A percentile compares a stretch with the other conserved stretches of the same genome.
Evolutionary conservation across 805 yeast genomes (phyloP).

Genomic region (Kluyveromyces wickerhamii): DNA sequence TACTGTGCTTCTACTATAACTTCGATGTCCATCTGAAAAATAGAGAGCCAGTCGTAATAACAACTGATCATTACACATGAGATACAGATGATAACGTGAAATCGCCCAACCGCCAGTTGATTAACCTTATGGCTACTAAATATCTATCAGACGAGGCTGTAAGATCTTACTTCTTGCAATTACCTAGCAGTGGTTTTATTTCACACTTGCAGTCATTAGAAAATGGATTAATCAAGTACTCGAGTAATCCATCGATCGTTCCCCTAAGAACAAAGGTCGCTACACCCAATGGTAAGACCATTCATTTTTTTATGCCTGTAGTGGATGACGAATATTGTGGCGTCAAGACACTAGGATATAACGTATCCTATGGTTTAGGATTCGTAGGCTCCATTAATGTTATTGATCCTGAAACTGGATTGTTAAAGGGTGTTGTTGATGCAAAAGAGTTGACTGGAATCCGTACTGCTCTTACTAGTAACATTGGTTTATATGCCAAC

Average conservation of each 20-base stretch:
- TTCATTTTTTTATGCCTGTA: slow-evolving; percentile 63
- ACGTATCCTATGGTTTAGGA: slow-evolving; percentile 46
- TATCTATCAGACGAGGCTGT: neutral
- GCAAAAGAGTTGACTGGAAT: slow-evolving; percentile 57
- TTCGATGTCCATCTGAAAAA: no score
- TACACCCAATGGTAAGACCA: slow-evolving; percentile 31
- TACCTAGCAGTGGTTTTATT: neutral
- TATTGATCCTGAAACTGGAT: slow-evolving; percentile 44
- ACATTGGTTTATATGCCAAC: slow-evolving; percentile 34
- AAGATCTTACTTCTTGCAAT: neutral
- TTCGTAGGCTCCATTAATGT: slow-evolving; percentile 51
- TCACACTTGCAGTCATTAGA: neutral
- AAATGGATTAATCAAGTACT: slow-evolving; percentile 36
- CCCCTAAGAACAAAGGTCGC: slow-evolving; percentile 47
- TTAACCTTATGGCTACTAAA: slow-evolving; percentile 2
- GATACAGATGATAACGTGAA: no score
- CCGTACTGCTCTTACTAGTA: slow-evolving; percentile 54
- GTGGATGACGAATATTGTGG: slow-evolving; percentile 46
- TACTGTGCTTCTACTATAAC: no score
- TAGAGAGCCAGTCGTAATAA: no score
- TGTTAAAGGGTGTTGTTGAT: slow-evolving; percentile 44
- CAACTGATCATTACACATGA: no score
- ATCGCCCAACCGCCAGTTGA: no score
- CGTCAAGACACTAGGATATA: slow-evolving; percentile 42
- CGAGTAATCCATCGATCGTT: slow-evolving; percentile 36